phyloP scores from a whole-genome alignment of 768 basidiomycete species.

The Auriculariales sp. region DNA sequence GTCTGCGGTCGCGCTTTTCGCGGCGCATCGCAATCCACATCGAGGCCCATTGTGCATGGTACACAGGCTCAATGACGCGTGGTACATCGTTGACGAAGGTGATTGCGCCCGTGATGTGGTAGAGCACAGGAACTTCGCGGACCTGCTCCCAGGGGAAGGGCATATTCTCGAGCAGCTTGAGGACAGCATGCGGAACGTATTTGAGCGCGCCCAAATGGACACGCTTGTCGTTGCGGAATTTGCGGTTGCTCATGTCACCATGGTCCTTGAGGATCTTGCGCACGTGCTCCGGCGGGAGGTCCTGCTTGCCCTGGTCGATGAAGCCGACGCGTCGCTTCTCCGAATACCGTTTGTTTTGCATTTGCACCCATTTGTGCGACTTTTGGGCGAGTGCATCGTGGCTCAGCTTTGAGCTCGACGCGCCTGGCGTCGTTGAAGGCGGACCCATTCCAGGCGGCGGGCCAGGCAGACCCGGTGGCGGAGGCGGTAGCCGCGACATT shows the following conservation, averaged over 20 bases:
- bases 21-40: conserved; percentile 99
- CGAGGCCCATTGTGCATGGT: conserved; percentile 98
- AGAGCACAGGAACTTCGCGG: conserved; percentile 93
- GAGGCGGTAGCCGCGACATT: conserved; percentile 12
- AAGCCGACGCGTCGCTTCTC: conserved; percentile 82
- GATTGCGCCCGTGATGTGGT: conserved; percentile 98
- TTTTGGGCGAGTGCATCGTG: conserved; percentile 75
- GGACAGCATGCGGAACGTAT: conserved; percentile 97
- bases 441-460: conserved; percentile 14
- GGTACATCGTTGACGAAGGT: conserved; percentile 99
- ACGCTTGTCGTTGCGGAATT: conserved; percentile 98
- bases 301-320: conserved; percentile 88
- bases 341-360: conserved; percentile 86
- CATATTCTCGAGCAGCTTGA: conserved; percentile 98
- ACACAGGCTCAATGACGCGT: conserved; percentile 90
- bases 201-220: conserved; percentile 96
- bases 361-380: conserved; percentile 89
- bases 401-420: conserved; percentile 30
- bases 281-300: conserved; percentile 92
- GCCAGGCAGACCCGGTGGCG: conserved; percentile 19
- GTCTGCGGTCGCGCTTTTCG: conserved; percentile 94
- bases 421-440: conserved; percentile 15
- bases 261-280: conserved; percentile 99
- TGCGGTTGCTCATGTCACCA: conserved; percentile 98
- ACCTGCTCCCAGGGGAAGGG: conserved; percentile 99